These are phyloP conservation scores for Flaveria brownii DNA, from an alignment of 129 eudicot species.

Conservation along the genomic window DNA sequence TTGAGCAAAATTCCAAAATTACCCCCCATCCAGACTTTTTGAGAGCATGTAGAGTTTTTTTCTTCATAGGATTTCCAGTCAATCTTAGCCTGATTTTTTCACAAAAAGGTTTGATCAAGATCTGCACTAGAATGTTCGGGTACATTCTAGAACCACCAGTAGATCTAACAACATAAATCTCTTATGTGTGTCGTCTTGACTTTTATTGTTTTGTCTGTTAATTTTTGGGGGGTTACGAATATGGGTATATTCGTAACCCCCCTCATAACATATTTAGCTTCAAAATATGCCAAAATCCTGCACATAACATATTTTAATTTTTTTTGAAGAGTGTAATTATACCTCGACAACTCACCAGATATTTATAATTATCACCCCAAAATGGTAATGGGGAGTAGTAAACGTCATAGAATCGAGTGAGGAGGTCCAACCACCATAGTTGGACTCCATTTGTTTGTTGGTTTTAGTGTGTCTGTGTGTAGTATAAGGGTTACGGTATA, in stretches of 20 bases:
- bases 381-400: conserved; percentile 45
- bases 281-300: conserved; percentile 55
- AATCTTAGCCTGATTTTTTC: conserved; percentile 54
- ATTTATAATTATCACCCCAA: conserved; percentile 39
- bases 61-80: conserved; percentile 44
- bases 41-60: conserved; percentile 38
- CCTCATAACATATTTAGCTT: conserved; percentile 49
- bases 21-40: conserved; percentile 31
- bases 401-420: conserved; percentile 44
- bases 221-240: conserved; percentile 52
- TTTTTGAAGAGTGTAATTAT: conserved; percentile 52
- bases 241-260: conserved; percentile 38
- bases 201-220: conserved; percentile 50
- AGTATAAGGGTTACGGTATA: conserved; percentile 36
- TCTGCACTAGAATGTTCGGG: conserved; percentile 76
- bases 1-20: conserved; percentile 39
- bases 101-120: conserved; percentile 63
- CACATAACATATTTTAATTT: conserved; percentile 57
- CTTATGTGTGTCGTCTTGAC: conserved; percentile 21
- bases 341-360: conserved; percentile 61
- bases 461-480: conserved; percentile 41
- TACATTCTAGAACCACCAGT: conserved; percentile 58
- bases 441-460: conserved; percentile 52
- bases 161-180: too few species aligned
- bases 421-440: conserved; percentile 54